Percentiles rank a stretch among this genome's conserved stretches.
phyloP scores from a whole-genome alignment of 768 basidiomycete species.

The Ramaria rubella region DNA sequence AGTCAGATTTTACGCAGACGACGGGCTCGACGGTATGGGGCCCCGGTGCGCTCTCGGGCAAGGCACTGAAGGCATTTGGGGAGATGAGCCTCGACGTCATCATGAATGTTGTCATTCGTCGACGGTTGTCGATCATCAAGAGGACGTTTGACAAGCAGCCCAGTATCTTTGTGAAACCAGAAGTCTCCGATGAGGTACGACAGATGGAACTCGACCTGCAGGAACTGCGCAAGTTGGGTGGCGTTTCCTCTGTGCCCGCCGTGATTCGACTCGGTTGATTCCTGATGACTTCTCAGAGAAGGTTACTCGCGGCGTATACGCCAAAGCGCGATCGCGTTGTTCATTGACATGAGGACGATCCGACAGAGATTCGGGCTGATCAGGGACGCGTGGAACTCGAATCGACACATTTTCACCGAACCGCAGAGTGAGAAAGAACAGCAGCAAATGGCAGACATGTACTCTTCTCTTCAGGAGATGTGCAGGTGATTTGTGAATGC shows the following conservation, averaged over 20 bases:
- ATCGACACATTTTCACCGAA: not conserved
- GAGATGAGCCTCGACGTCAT: constrained; percentile 1
- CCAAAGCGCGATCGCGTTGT: not conserved
- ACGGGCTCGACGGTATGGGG: constrained; percentile 4
- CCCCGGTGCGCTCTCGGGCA: constrained; percentile 1
- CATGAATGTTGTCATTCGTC: not conserved
- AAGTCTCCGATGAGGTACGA: not conserved
- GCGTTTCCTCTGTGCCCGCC: not conserved
- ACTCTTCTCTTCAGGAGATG: not conserved
- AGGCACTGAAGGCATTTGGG: not conserved
- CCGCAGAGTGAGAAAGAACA: not conserved
- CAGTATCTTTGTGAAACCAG: not conserved
- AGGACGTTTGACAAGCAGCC: not conserved
- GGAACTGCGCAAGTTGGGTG: not conserved
- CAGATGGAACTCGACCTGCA: not conserved
- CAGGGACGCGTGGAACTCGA: not conserved
- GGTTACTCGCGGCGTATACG: not conserved
- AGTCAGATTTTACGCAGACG: not conserved
- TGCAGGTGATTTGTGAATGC: not conserved
- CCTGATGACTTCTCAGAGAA: not conserved
- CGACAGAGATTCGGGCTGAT: not conserved
- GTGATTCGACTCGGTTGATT: not conserved
- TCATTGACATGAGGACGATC: not conserved
- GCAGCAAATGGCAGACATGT: not conserved
- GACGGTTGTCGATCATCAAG: constrained; percentile 1